These are phyloP conservation scores for Globisporangium ultimum DNA, from an alignment of 352 stramenopile species.

Conservation along the genomic window DNA sequence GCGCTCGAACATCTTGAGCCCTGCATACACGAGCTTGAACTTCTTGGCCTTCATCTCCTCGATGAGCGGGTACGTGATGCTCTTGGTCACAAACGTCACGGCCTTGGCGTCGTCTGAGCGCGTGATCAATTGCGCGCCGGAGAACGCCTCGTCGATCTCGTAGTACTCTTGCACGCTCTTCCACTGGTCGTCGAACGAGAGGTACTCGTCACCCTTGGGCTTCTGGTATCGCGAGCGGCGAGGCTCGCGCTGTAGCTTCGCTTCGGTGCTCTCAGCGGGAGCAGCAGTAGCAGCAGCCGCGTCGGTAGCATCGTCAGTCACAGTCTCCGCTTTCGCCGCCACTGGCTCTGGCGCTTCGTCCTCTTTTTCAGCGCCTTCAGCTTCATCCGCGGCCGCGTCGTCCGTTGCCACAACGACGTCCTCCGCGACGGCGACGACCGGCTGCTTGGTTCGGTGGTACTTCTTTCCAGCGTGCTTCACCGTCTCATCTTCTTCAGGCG, in stretches of 20 bases:
- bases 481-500: constrained; percentile 27
- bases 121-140: constrained; percentile 78
- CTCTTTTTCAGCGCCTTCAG: constrained; percentile 1
- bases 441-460: constrained; percentile 21
- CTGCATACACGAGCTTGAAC: constrained; percentile 89
- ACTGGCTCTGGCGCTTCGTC: background rate
- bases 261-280: background rate
- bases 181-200: constrained; percentile 63
- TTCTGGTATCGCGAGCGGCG: constrained; percentile 47
- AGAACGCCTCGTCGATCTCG: constrained; percentile 62
- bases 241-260: constrained; percentile 16
- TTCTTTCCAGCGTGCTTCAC: constrained; percentile 17
- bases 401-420: constrained; percentile 7
- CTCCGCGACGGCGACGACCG: constrained; percentile 10
- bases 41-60: constrained; percentile 86
- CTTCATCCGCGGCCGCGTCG: constrained; percentile 15
- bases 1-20: constrained; percentile 91
- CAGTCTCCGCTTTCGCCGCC: background rate
- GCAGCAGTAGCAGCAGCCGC: background rate
- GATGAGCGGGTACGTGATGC: constrained; percentile 75
- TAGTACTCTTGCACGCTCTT: constrained; percentile 75
- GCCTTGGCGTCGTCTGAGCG: constrained; percentile 85
- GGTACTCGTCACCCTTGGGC: constrained; percentile 68
- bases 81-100: constrained; percentile 83
- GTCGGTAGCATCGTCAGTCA: constrained; percentile 2